A percentile compares a stretch with the other conserved stretches of the same genome.
These are phyloP conservation scores for Gracilariopsis chorda DNA, from an alignment of 23 red algal genomes.

Conservation along the genomic window DNA sequence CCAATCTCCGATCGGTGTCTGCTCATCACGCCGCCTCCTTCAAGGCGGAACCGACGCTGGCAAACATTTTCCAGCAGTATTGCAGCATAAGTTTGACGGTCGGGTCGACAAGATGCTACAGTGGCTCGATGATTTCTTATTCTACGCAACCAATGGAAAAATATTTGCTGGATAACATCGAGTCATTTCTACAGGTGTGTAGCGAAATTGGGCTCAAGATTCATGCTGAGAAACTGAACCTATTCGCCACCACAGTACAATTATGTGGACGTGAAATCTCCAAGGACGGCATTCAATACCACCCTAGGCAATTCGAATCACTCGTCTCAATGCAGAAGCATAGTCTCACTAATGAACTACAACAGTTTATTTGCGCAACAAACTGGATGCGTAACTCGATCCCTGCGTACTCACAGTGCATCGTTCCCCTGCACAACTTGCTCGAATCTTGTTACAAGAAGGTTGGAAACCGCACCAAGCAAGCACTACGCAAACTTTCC, in stretches of 20 bases:
- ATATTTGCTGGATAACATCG: background rate
- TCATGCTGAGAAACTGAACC: background rate
- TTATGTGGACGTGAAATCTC: constrained; percentile 28
- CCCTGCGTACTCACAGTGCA: background rate
- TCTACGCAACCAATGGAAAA: background rate
- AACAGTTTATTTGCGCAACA: constrained; percentile 28
- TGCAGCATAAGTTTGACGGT: background rate
- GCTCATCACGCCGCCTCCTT: background rate
- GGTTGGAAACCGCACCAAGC: background rate
- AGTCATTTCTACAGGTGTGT: constrained; percentile 3
- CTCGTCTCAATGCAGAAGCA: background rate
- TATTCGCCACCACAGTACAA: background rate
- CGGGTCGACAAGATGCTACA: background rate
- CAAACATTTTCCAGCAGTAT: constrained; percentile 22
- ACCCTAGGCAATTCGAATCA: background rate
- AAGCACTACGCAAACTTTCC: background rate
- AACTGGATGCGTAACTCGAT: constrained; percentile 35
- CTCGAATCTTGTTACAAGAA: background rate
- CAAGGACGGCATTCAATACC: background rate
- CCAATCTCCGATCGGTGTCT: constrained; percentile 1
- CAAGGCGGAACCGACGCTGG: constrained; percentile 36
- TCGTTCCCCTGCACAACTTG: background rate
- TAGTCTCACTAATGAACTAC: background rate
- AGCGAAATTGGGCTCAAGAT: background rate
- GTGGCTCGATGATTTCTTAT: constrained; percentile 37